Evolutionary conservation across 108 stramenopile species (phyloP).

Genomic region (Discostella stelligeroides): DNA sequence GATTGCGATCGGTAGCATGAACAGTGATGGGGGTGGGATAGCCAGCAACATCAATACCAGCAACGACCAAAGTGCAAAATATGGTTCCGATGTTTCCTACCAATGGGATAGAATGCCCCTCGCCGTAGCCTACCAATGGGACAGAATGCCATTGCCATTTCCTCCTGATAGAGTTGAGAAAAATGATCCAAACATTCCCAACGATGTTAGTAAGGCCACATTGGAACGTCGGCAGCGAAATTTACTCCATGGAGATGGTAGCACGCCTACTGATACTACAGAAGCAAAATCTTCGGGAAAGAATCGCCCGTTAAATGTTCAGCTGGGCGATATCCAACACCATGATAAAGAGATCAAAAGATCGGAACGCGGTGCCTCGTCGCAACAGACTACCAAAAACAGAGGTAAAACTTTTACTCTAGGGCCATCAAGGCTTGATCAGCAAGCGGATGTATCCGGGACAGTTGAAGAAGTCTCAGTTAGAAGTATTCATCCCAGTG

Average conservation of each 20-base stretch:
- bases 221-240: neutral
- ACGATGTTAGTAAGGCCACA: neutral
- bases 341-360: too few relatives aligned
- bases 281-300: too few relatives aligned
- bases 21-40: neutral
- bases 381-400: too few relatives aligned
- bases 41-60: neutral
- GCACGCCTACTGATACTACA: too few relatives aligned
- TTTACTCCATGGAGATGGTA: neutral
- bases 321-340: too few relatives aligned
- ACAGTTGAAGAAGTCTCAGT: too few relatives aligned
- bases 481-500: too few relatives aligned
- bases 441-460: too few relatives aligned
- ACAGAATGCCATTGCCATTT: neutral
- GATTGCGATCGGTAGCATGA: conserved; percentile 1
- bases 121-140: conserved; percentile 8
- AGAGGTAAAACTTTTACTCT: too few relatives aligned
- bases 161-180: neutral
- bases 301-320: too few relatives aligned
- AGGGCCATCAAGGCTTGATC: too few relatives aligned
- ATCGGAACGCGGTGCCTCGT: too few relatives aligned
- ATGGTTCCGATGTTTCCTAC: neutral
- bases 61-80: neutral
- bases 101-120: conserved; percentile 4
- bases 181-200: neutral